Conservation (phyloP, 1,284 basidiomycete species). For the Boletus hoseneyae region DNA sequence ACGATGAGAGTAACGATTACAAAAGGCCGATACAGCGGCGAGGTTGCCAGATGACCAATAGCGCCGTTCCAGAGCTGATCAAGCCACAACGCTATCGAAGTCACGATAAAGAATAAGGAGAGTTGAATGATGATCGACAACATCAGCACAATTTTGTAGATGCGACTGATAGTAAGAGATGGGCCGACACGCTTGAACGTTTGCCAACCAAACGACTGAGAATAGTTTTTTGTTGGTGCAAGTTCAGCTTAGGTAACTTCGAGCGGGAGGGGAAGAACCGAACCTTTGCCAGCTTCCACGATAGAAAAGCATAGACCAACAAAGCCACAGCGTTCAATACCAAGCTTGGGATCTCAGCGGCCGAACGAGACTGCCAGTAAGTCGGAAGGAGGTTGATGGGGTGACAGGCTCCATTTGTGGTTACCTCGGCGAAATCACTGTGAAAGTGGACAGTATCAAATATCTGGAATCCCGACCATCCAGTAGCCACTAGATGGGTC, state of each 20-base stretch:
- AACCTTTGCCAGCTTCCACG: constrained; percentile 74
- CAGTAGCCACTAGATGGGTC: constrained; percentile 68
- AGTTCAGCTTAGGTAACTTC: neutral
- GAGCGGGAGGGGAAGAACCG: neutral
- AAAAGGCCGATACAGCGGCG: constrained; percentile 50
- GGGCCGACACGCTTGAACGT: constrained; percentile 83
- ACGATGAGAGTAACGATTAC: constrained; percentile 58
- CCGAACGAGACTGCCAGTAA: constrained; percentile 57
- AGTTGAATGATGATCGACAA: constrained; percentile 74
- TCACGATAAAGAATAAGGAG: constrained; percentile 70
- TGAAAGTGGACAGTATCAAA: constrained; percentile 55
- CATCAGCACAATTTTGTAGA: constrained; percentile 69
- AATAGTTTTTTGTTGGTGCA: neutral
- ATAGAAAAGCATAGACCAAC: constrained; percentile 58
- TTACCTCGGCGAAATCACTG: constrained; percentile 50
- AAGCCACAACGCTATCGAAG: constrained; percentile 68
- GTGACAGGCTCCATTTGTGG: constrained; percentile 61
- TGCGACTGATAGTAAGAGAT: constrained; percentile 65
- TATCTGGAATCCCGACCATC: constrained; percentile 68
- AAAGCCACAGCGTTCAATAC: constrained; percentile 60
- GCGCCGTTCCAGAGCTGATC: constrained; percentile 69
- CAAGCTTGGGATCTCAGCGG: constrained; percentile 62
- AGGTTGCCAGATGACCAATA: constrained; percentile 50
- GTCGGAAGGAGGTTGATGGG: constrained; percentile 49
- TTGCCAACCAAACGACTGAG: constrained; percentile 73